Conservation (phyloP, 768 basidiomycete genomes). For the Amanita inopinata region DNA sequence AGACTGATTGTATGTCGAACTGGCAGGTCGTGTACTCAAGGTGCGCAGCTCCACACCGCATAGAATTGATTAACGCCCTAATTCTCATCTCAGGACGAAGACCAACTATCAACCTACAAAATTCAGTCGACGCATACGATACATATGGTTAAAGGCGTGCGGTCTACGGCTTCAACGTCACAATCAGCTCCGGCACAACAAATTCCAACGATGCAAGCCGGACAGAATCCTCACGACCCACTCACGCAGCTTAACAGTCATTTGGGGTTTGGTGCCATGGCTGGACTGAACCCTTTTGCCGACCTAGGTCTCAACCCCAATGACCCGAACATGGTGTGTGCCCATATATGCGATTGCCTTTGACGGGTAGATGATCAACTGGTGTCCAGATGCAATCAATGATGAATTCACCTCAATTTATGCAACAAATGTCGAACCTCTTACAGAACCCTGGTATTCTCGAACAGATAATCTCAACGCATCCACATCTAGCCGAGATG, state of each 20-base stretch:
- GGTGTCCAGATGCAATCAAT: conserved; percentile 60
- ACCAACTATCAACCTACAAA: conserved; percentile 76
- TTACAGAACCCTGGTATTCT: conserved; percentile 86
- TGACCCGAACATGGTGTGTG: conserved; percentile 86
- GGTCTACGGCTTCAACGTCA: conserved; percentile 27
- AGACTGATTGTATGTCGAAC: background rate
- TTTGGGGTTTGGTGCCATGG: conserved; percentile 69
- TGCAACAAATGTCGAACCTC: conserved; percentile 79
- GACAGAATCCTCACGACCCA: conserved; percentile 82
- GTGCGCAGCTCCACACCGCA: conserved; percentile 23
- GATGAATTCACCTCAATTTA: conserved; percentile 78
- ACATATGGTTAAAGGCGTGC: conserved; percentile 87
- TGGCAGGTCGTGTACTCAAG: conserved; percentile 63
- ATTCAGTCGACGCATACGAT: conserved; percentile 83
- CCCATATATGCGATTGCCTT: background rate
- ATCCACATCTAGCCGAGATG: conserved; percentile 70
- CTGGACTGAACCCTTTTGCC: conserved; percentile 86
- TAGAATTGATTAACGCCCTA: background rate
- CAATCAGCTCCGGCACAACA: conserved; percentile 40
- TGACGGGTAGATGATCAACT: conserved; percentile 6
- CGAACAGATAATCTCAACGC: conserved; percentile 75
- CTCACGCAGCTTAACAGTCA: conserved; percentile 76
- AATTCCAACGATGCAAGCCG: conserved; percentile 82
- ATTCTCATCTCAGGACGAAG: conserved; percentile 55
- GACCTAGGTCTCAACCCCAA: conserved; percentile 85